Percentiles rank a stretch among this genome's conserved stretches.
Conservation (phyloP, 177 flowering plant species). For the Vitis hybrid region DNA sequence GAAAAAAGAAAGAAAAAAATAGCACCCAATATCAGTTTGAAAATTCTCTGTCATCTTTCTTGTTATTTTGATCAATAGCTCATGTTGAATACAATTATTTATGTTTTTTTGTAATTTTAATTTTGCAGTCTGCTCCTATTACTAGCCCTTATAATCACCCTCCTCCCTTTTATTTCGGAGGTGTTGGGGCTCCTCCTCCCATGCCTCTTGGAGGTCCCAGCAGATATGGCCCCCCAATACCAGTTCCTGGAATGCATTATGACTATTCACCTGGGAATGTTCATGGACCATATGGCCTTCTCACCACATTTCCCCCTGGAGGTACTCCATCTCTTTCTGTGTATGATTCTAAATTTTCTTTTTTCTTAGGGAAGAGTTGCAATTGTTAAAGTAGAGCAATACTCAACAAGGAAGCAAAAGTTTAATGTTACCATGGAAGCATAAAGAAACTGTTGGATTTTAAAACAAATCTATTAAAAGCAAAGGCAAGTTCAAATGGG, state of each 20-base stretch:
- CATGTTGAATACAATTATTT: too few species aligned
- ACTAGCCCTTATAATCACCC: slow-evolving; percentile 29
- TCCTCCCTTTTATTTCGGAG: slow-evolving; percentile 41
- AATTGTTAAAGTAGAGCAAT: too few species aligned
- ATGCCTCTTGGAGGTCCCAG: slow-evolving; percentile 29
- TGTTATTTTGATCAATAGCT: not conserved
- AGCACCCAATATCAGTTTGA: not conserved
- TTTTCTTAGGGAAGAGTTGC: too few species aligned
- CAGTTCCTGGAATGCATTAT: slow-evolving; percentile 29
- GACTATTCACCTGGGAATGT: slow-evolving; percentile 28
- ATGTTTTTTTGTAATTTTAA: not conserved
- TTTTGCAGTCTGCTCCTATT: slow-evolving; percentile 25
- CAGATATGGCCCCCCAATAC: slow-evolving; percentile 31
- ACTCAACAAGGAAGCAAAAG: too few species aligned
- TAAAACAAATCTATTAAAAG: too few species aligned
- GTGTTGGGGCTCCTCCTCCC: slow-evolving; percentile 35
- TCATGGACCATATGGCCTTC: slow-evolving; percentile 32
- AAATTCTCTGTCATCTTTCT: not conserved
- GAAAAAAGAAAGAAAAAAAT: not conserved
- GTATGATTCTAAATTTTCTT: too few species aligned
- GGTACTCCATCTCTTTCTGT: not conserved
- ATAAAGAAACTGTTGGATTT: too few species aligned
- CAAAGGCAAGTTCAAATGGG: too few species aligned
- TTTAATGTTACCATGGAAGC: too few species aligned
- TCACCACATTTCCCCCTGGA: slow-evolving; percentile 30